Conservation (phyloP, 176 grass and related monocot species). For the Elymus sibiricus region DNA sequence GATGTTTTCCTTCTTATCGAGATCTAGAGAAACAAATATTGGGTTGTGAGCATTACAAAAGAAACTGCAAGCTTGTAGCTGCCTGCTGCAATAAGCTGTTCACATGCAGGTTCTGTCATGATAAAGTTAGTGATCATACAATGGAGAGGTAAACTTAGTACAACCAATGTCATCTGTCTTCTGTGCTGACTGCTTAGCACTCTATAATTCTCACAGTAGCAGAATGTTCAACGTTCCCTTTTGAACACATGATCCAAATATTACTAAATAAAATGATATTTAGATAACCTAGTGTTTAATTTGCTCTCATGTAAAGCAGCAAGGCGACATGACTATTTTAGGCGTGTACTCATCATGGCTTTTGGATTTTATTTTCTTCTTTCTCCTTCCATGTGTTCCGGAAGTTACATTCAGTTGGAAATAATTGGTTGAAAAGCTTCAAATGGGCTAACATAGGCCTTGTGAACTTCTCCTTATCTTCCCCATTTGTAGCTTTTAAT, state of each 20-base stretch:
- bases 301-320: not conserved
- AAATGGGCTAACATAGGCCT: not conserved
- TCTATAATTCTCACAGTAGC: slow-evolving; percentile 1
- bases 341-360: not conserved
- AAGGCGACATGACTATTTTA: not conserved
- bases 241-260: not conserved
- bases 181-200: not conserved
- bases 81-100: slow-evolving; percentile 90
- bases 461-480: not conserved
- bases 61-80: slow-evolving; percentile 90
- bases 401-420: slow-evolving; percentile 7
- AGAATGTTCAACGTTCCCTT: not conserved
- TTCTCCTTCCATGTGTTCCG: not conserved
- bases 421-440: not conserved
- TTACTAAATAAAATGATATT: not conserved
- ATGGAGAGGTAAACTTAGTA: slow-evolving; percentile 72
- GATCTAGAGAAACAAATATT: slow-evolving; percentile 61
- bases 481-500: not conserved
- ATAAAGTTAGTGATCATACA: slow-evolving; percentile 85
- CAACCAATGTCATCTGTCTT: not conserved
- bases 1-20: slow-evolving; percentile 60
- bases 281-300: not conserved
- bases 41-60: slow-evolving; percentile 93
- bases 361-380: not conserved
- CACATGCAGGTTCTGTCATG: slow-evolving; percentile 91